These are phyloP conservation scores for Helianthus annuus DNA, from an alignment of 129 eudicot genomes.

Conservation along the genomic window DNA sequence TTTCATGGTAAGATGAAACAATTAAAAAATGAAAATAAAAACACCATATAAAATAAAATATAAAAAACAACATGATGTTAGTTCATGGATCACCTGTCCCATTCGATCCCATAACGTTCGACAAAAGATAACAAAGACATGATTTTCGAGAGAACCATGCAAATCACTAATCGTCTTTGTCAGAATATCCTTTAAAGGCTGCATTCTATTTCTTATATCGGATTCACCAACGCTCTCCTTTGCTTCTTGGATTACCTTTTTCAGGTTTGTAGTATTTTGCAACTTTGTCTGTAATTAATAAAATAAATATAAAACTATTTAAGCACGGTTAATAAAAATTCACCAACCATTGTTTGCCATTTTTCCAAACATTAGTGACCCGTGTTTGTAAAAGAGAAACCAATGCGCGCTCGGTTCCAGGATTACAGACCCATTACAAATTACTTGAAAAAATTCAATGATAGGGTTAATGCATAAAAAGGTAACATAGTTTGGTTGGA, in stretches of 20 bases:
- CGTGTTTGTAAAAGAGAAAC: not conserved
- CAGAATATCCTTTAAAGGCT: constrained; percentile 63
- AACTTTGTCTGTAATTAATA: constrained; percentile 51
- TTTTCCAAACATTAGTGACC: not conserved
- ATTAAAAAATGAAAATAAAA: not conserved
- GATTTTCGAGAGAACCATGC: not conserved
- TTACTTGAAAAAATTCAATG: not conserved
- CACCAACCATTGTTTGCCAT: not conserved
- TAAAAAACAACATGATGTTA: not conserved
- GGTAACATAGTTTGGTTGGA: not conserved
- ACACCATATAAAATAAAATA: too few relatives aligned
- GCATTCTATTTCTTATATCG: constrained; percentile 58
- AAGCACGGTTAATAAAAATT: not conserved
- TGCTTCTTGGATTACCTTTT: constrained; percentile 74
- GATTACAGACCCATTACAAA: too few relatives aligned
- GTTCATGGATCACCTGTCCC: constrained; percentile 58
- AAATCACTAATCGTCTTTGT: constrained; percentile 14
- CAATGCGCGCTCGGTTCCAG: not conserved
- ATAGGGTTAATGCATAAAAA: not conserved
- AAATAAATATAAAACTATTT: not conserved
- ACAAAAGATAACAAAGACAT: not conserved
- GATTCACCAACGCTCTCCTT: constrained; percentile 59
- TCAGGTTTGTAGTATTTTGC: constrained; percentile 62
- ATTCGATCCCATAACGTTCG: constrained; percentile 38
- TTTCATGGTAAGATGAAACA: not conserved